Evolutionary conservation across 768 basidiomycete species (phyloP).

Genomic region (Boletus fagicola): DNA sequence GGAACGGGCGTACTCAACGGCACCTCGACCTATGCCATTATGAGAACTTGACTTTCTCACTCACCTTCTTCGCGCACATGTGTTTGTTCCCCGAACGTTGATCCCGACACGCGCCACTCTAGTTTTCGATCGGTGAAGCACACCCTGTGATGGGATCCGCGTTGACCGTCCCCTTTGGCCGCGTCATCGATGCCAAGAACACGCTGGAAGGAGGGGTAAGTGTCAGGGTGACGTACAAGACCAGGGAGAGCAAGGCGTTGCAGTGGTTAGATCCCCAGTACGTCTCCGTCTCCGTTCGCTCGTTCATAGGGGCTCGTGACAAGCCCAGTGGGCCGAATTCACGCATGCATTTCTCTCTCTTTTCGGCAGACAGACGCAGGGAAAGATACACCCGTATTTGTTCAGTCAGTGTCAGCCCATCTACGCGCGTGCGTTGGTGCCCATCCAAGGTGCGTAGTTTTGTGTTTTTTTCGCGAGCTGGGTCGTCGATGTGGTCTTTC

Average conservation of each 20-base stretch:
- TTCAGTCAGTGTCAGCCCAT: slow-evolving; percentile 95
- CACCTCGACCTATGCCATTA: no score
- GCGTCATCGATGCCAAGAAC: slow-evolving; percentile 30
- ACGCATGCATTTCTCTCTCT: neutral
- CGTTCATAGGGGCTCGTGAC: neutral
- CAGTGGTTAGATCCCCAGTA: slow-evolving; percentile 86
- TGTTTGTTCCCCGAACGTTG: neutral
- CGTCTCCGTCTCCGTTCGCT: slow-evolving; percentile 14
- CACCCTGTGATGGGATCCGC: slow-evolving; percentile 77
- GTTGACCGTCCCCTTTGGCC: slow-evolving; percentile 55
- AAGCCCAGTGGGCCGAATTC: neutral
- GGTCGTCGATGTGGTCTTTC: neutral
- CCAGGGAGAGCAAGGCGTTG: slow-evolving; percentile 74
- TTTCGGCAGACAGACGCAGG: slow-evolving; percentile 71
- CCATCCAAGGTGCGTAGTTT: slow-evolving; percentile 59
- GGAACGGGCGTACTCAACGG: no score
- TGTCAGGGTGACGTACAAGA: slow-evolving; percentile 63
- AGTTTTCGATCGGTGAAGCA: slow-evolving; percentile 56
- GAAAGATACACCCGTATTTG: slow-evolving; percentile 82
- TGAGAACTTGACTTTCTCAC: neutral
- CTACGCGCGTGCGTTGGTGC: slow-evolving; percentile 76
- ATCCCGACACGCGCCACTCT: neutral
- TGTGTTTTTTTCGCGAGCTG: neutral
- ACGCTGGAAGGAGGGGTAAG: slow-evolving; percentile 32
- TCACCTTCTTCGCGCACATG: neutral